Conservation (phyloP, 2,329 filamentous ascomycete genomes). For the Decorospora gaudefroyi region DNA sequence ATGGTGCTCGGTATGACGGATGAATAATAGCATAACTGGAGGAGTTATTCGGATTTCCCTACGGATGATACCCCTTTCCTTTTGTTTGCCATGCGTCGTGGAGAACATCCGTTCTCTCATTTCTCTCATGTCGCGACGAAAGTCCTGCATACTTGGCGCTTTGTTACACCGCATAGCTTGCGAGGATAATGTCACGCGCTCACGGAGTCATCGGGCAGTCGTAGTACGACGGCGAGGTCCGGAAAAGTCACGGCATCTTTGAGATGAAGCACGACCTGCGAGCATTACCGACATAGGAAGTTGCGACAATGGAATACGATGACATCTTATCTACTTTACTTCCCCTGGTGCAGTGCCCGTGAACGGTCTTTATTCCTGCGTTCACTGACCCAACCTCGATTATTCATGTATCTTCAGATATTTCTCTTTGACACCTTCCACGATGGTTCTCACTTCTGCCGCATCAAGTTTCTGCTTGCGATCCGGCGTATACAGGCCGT, state of each 20-base stretch:
- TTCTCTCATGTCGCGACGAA: background rate
- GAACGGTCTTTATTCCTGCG: too few species aligned
- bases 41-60: conserved; percentile 24
- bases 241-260: background rate
- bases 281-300: too few species aligned
- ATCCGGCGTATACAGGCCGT: conserved; percentile 67
- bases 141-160: background rate
- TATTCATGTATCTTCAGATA: conserved; percentile 30
- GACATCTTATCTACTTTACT: background rate
- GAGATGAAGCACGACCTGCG: background rate
- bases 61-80: conserved; percentile 36
- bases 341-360: background rate
- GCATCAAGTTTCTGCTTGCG: conserved; percentile 63
- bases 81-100: conserved; percentile 16
- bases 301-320: background rate
- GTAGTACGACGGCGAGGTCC: background rate
- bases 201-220: background rate
- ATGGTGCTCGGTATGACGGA: conserved; percentile 19
- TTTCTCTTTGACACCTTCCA: conserved; percentile 51
- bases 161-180: conserved; percentile 4
- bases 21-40: conserved; percentile 12
- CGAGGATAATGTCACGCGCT: background rate
- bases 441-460: conserved; percentile 60
- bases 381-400: too few species aligned
- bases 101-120: conserved; percentile 8